Evolutionary conservation across 257 asterid species (phyloP), one percentile per base, ranked within the genome.

Genomic region (Perilla frutescens): DNA sequence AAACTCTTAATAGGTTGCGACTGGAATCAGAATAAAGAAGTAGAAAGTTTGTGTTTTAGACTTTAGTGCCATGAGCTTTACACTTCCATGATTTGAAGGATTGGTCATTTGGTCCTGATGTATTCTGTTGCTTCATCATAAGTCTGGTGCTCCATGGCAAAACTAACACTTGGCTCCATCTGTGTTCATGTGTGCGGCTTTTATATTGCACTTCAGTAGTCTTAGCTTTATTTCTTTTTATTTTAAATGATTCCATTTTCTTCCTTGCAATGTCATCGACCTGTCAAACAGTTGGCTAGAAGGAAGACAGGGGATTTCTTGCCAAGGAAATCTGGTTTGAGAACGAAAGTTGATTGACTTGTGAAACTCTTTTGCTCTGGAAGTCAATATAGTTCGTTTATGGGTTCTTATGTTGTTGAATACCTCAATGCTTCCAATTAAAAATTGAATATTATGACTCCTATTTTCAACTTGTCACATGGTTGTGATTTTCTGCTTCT

Each of bases 401-500:
- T 14, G 41, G 62, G 8, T 55, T 57, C 10, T 12, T 15, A 61
- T 34, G 20, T 66, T 48, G 32, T 71, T 43, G 4, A 49, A 10
- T 50, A 70, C 71, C 49, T n/a, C 62, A 10, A 15, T 41, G 71
- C 40, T 72, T 13, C 44, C 15, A 43, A n/a, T 47, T 34, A 36
- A 54, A 9, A 54, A 9, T 41, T 55, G 26, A 12, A 54, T 53
- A 2, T 8, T 1, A 8, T 56, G 4, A 1, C 2, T 0, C 8
- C 26, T n/a, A 12, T 31, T 44, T 73, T 47, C 44, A 66, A 29
- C 67, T 26, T 60, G 41, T 66, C 10, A n/a, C 34, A 4, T 13
- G 51, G 9, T 60, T 9, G 10, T 59, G 13, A 71, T 62, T 58
- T 74, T 60, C 75, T 45, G 76, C 57, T 58, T 10, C 32, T 26